Conservation (phyloP, 2,329 filamentous ascomycete species). For the Alternaria longipes region DNA sequence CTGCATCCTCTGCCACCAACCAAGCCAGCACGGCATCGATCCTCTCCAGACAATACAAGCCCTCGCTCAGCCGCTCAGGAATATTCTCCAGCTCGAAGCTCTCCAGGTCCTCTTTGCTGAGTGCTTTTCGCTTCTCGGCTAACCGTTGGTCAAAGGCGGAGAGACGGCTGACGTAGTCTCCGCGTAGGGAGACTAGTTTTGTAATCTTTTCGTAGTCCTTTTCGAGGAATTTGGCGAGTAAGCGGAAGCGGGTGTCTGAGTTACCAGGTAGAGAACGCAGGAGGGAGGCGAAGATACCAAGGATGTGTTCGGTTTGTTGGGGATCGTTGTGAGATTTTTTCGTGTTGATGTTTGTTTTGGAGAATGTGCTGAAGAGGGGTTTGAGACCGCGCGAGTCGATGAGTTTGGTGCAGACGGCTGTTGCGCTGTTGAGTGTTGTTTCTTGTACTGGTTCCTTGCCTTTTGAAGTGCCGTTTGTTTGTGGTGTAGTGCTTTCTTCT, state of each 20-base stretch:
- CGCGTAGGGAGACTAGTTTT: constrained; percentile 75
- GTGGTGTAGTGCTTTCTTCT: constrained; percentile 26
- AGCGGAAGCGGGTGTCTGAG: constrained; percentile 79
- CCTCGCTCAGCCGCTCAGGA: constrained; percentile 79
- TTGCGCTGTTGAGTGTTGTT: constrained; percentile 50
- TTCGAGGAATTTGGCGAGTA: constrained; percentile 93
- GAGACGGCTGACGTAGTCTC: constrained; percentile 73
- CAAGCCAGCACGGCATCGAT: constrained; percentile 88
- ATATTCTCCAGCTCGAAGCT: constrained; percentile 76
- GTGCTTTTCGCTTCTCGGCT: constrained; percentile 62
- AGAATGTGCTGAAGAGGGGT: constrained; percentile 82
- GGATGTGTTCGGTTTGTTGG: constrained; percentile 77
- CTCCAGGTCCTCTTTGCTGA: constrained; percentile 68
- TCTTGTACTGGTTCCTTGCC: constrained; percentile 18
- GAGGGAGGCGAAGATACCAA: constrained; percentile 85
- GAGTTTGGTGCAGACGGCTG: constrained; percentile 74
- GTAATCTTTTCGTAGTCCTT: constrained; percentile 88
- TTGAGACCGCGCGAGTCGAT: constrained; percentile 88
- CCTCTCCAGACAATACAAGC: constrained; percentile 82
- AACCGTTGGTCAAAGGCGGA: constrained; percentile 71
- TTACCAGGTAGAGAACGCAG: constrained; percentile 80
- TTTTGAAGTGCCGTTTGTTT: constrained; percentile 32
- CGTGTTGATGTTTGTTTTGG: constrained; percentile 78
- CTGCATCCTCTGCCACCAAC: constrained; percentile 88
- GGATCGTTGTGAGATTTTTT: constrained; percentile 72